Evolutionary conservation across 2,329 filamentous ascomycete genomes (phyloP), one percentile per base, ranked within the genome.

Genomic region (Alternaria tenuissima): DNA sequence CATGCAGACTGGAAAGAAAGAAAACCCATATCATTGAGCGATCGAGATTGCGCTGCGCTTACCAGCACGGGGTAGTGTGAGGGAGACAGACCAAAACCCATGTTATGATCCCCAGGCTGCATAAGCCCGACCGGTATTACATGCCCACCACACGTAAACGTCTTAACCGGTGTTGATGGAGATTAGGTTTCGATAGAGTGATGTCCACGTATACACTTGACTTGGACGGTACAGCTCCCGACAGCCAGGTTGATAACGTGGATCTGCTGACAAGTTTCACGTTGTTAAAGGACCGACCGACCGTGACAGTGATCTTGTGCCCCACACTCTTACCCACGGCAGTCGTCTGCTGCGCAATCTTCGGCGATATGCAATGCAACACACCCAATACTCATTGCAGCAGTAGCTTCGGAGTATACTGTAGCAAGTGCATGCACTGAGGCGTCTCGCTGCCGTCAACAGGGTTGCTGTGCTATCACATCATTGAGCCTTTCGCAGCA

Each of bases 341-440:
- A 26, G 38, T 47, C 47, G 32, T 55, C 24, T 59, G 46, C 44
- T 52, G 32, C 52, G 52, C 47, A 51, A 26, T 46, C 36, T 55
- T 55, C 52, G 55, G 59, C 47, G 48, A 39, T 59, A 57, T 49
- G 47, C 34, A 56, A 62, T 63, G 63, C 56, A 26, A 42, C 56
- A 61, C 55, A 65, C 55, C 54, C 64, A 67, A 66, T 67, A 58
- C 56, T 60, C 48, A 59, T 63, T 47, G 63, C 58, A 67, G 62
- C 63, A 65, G 66, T 70, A 69, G 67, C 66, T 63, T 65, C 68
- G 66, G 66, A 65, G 52, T 36, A 63, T 57, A 56, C 60, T 55
- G 48, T 63, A 46, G 52, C 54, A 54, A 44, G 51, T 62, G 65
- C 64, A 68, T 68, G 44, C 42, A 62, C 30, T 48, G 55, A 43